Base-by-base conservation (phyloP, 2,329 filamentous ascomycete genomes). In the Penicillium fuscoglaucum region DNA sequence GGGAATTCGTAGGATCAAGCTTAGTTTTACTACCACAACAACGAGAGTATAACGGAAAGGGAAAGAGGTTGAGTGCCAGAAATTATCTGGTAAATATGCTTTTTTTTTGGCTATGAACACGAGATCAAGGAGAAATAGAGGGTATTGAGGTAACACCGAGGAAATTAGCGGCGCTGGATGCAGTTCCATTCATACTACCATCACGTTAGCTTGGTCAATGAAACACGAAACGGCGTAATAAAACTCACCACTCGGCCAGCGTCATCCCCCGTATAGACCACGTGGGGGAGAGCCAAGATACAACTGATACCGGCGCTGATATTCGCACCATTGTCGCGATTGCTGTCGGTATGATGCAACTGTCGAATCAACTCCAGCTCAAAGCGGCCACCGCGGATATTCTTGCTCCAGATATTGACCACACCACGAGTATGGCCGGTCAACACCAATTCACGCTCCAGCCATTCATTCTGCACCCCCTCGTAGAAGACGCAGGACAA, bases 261-360 rank as follows among this genome's bases (percentile, higher is more conserved):
- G 63, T 98, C 95, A 78, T 98, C 95, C 3, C 93, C 95, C 0
- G 93, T 96, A 75, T 97, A 98, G 10, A 98, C 87, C 61, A 88
- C 84, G 62, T 89, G 87, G 53, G 90, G 86, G 83, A 93, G 90
- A 3, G 93, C 90, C 57, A 90, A 82, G 52, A 99, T 90, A 71
- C 90, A 96, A 39, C 90, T 96, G 60, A 98, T 93, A 0, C 88
- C 87, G 2, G 89, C 87, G 41, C 67, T 71, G 58, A 79, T 80
- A 61, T 82, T 83, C 37, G 74, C 66, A 69, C 86, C 76, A 71
- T 84, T 79, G 82, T 82, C 87, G 50, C 84, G 86, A 65, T 83
- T 85, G 51, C 80, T 78, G 69, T 96, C 91, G 40, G 87, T 80
- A 72, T 96, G 91, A 70, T 96, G 91, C 55, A 99, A 82, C 56